Conservation (phyloP, 345 rosid genomes). For the Viola odorata region DNA sequence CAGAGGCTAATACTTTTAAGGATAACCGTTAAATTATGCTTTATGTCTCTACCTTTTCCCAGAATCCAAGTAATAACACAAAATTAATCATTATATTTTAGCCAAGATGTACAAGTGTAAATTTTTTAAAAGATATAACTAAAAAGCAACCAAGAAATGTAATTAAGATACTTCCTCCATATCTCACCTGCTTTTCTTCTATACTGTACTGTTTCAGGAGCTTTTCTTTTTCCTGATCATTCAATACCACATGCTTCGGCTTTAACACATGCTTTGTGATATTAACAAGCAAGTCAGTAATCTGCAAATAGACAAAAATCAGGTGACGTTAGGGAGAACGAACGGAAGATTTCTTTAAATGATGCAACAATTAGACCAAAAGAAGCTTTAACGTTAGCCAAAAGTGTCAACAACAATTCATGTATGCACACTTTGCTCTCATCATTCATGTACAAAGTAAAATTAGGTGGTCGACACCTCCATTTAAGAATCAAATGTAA, state of each 20-base stretch:
- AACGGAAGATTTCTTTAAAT: neutral
- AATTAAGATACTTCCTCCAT: neutral
- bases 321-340: neutral
- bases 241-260: conserved; percentile 63
- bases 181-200: conserved; percentile 85
- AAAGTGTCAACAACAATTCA: no score
- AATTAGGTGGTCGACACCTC: no score
- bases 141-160: neutral
- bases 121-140: neutral
- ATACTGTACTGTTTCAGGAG: conserved; percentile 60
- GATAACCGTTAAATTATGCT: neutral
- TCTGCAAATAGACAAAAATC: conserved; percentile 8
- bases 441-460: no score
- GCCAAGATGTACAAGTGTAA: neutral
- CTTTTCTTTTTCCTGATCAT: conserved; percentile 50
- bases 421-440: no score
- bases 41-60: neutral
- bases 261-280: conserved; percentile 74
- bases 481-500: no score
- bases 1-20: neutral
- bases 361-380: neutral
- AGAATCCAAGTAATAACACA: neutral
- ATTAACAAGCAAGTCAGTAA: conserved; percentile 46
- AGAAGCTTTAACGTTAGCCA: neutral
- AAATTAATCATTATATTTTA: neutral